phyloP scores from a whole-genome alignment of 345 rosid species.

The Erysimum cheiranthoides region DNA sequence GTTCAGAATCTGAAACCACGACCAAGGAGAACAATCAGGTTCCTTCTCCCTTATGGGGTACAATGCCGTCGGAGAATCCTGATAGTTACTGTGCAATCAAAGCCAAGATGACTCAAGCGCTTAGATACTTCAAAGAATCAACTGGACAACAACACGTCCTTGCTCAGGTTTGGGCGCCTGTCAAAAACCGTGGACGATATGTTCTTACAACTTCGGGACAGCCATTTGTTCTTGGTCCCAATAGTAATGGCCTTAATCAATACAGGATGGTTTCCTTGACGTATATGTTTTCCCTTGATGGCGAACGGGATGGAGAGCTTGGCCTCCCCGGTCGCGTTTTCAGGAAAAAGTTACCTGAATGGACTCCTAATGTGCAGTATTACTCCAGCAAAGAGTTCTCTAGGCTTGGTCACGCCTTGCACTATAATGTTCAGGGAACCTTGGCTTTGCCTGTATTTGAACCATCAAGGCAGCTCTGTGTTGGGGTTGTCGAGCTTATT shows the following conservation, averaged over 20 bases:
- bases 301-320: slow-evolving; percentile 68
- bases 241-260: slow-evolving; percentile 74
- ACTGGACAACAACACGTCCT: slow-evolving; percentile 87
- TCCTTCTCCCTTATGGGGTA: slow-evolving; percentile 59
- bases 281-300: slow-evolving; percentile 79
- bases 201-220: slow-evolving; percentile 89
- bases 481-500: slow-evolving; percentile 89
- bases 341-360: slow-evolving; percentile 78
- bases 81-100: slow-evolving; percentile 71
- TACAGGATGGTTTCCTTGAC: slow-evolving; percentile 84
- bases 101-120: slow-evolving; percentile 89
- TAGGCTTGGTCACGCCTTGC: slow-evolving; percentile 76
- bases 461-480: slow-evolving; percentile 77
- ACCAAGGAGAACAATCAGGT: slow-evolving; percentile 48
- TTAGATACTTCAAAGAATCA: slow-evolving; percentile 78
- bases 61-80: slow-evolving; percentile 60
- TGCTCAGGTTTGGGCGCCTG: slow-evolving; percentile 96
- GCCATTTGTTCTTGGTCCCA: slow-evolving; percentile 84
- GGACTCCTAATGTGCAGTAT: slow-evolving; percentile 96
- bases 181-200: slow-evolving; percentile 59
- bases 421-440: slow-evolving; percentile 78
- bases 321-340: slow-evolving; percentile 99
- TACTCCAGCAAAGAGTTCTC: slow-evolving; percentile 83
- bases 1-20: slow-evolving; percentile 46
- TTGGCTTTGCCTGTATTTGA: slow-evolving; percentile 95